Conservation (phyloP, 1,284 basidiomycete species). For the Ustilago trichophora region DNA sequence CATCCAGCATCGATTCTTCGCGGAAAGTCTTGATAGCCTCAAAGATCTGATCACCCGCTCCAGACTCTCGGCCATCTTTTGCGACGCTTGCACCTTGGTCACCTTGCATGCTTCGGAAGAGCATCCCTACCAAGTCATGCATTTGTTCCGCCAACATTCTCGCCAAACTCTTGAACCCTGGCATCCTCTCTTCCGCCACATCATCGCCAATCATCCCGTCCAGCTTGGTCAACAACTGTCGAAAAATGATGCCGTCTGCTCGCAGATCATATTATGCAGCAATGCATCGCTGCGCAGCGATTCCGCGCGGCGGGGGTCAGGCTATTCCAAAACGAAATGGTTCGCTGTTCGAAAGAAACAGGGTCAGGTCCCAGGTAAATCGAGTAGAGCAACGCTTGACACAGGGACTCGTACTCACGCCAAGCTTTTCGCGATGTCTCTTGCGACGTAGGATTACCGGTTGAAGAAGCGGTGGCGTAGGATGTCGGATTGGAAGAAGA, state of each 20-base stretch:
- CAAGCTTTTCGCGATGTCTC: slow-evolving; percentile 34
- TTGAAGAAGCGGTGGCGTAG: slow-evolving; percentile 1
- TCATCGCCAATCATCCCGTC: slow-evolving; percentile 34
- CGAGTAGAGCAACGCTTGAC: slow-evolving; percentile 23
- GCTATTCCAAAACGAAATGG: slow-evolving; percentile 34
- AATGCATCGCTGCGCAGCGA: slow-evolving; percentile 13
- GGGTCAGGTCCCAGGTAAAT: slow-evolving; percentile 30
- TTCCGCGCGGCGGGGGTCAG: slow-evolving; percentile 7
- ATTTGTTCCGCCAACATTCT: slow-evolving; percentile 13
- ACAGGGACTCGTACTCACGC: slow-evolving; percentile 39
- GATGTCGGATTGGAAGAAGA: slow-evolving; percentile 5
- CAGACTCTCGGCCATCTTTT: slow-evolving; percentile 19
- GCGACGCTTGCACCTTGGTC: slow-evolving; percentile 23
- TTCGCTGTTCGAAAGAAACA: slow-evolving; percentile 28
- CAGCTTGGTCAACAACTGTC: slow-evolving; percentile 18
- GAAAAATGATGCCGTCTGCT: slow-evolving; percentile 30
- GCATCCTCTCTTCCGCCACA: slow-evolving; percentile 12
- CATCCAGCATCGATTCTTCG: slow-evolving; percentile 22
- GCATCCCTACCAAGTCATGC: slow-evolving; percentile 4
- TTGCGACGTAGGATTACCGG: slow-evolving; percentile 4
- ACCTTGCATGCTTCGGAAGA: slow-evolving; percentile 8
- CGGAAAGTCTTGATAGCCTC: slow-evolving; percentile 23
- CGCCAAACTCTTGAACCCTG: slow-evolving; percentile 7
- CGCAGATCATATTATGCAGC: slow-evolving; percentile 16
- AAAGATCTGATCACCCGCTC: slow-evolving; percentile 17